phyloP scores from a whole-genome alignment of 176 grass and related monocot species.

The Eragrostis nindensis region DNA sequence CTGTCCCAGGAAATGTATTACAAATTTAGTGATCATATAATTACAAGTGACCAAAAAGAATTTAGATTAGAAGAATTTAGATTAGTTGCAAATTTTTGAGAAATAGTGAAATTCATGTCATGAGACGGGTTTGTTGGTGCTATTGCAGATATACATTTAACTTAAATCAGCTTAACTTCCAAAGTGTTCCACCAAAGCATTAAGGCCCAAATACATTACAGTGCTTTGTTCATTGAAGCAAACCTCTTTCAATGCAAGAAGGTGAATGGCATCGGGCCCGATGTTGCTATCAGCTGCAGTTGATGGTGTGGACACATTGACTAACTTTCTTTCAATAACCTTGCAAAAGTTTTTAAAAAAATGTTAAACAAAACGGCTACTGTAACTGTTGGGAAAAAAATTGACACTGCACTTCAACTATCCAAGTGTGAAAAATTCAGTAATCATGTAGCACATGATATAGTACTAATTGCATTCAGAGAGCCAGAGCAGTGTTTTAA shows the following conservation, averaged over 20 bases:
- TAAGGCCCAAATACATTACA: conserved; percentile 7
- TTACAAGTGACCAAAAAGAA: conserved; percentile 10
- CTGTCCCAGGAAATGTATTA: conserved; percentile 23
- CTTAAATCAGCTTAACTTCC: conserved; percentile 23
- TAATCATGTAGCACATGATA: neutral
- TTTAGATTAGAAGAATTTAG: no score
- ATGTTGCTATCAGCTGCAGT: conserved; percentile 74
- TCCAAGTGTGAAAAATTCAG: neutral
- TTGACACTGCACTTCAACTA: conserved; percentile 36
- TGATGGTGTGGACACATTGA: conserved; percentile 80
- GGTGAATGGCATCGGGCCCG: conserved; percentile 79
- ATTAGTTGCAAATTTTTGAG: no score
- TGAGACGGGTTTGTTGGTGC: conserved; percentile 21
- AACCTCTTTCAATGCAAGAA: conserved; percentile 98
- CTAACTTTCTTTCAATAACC: conserved; percentile 89
- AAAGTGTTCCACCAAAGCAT: conserved; percentile 27
- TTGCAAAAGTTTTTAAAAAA: conserved; percentile 45
- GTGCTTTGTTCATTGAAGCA: conserved; percentile 28
- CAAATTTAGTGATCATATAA: conserved; percentile 2
- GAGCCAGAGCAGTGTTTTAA: no score
- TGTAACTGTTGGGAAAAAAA: neutral
- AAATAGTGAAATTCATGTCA: conserved; percentile 13
- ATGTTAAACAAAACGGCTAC: conserved; percentile 40
- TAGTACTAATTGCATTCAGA: conserved; percentile 30
- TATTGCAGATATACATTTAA: conserved; percentile 6